phyloP scores from a whole-genome alignment of 1,284 basidiomycete genomes.

The Sporisorium reilianum region DNA sequence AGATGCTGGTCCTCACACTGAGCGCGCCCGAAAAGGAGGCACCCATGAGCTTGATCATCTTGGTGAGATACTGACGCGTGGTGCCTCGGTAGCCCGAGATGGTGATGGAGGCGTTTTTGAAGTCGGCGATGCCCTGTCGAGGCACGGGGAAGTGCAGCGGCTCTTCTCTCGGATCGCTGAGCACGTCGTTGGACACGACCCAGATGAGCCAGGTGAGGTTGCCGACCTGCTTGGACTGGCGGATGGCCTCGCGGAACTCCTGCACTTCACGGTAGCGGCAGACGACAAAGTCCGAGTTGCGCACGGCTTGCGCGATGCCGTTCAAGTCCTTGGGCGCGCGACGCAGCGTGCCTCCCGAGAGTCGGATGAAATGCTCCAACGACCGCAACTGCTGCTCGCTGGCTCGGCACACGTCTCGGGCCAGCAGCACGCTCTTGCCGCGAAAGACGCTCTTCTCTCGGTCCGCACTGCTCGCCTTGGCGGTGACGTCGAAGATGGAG shows the following conservation, averaged over 20 bases:
- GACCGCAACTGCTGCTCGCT: conserved; percentile 66
- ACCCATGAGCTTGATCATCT: conserved; percentile 81
- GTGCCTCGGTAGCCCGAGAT: conserved; percentile 88
- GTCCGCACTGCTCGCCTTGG: conserved; percentile 7
- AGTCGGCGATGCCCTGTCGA: conserved; percentile 68
- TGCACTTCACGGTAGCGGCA: conserved; percentile 78
- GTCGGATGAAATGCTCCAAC: conserved; percentile 67
- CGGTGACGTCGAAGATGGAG: not conserved
- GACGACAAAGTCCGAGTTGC: conserved; percentile 77
- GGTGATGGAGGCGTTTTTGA: conserved; percentile 77
- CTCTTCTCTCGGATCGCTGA: conserved; percentile 78
- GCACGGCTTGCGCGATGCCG: conserved; percentile 52
- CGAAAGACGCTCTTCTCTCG: conserved; percentile 29
- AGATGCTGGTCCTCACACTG: conserved; percentile 77
- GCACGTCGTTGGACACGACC: conserved; percentile 76
- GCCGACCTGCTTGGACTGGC: conserved; percentile 77
- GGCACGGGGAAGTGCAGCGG: conserved; percentile 76
- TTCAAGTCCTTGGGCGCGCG: conserved; percentile 44
- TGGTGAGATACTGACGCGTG: conserved; percentile 85
- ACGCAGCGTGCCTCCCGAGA: conserved; percentile 35
- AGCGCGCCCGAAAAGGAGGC: conserved; percentile 84
- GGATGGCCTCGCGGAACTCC: conserved; percentile 79
- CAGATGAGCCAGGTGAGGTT: conserved; percentile 85
- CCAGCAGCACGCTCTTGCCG: conserved; percentile 46
- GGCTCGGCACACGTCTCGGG: conserved; percentile 49